Percentiles rank a stretch among this genome's conserved stretches.
These are phyloP conservation scores for Talaromyces sp. DNA, from an alignment of 2,329 filamentous ascomycete species.

Conservation along the genomic window DNA sequence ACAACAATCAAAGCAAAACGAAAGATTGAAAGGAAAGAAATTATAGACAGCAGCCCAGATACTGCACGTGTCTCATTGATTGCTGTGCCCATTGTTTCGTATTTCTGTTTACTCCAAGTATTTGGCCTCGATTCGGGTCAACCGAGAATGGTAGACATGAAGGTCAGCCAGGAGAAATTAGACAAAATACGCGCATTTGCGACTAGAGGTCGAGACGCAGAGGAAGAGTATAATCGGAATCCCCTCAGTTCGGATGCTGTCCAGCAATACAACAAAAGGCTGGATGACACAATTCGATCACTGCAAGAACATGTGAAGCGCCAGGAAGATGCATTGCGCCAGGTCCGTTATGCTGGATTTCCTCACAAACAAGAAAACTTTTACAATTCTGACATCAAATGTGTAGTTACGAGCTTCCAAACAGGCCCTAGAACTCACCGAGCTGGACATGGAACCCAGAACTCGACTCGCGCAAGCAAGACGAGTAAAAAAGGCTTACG, in stretches of 20 bases:
- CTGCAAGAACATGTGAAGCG: slow-evolving; percentile 52
- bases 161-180: slow-evolving; percentile 25
- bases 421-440: slow-evolving; percentile 22
- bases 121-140: background rate
- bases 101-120: background rate
- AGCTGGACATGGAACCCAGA: slow-evolving; percentile 22
- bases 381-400: slow-evolving; percentile 12
- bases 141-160: slow-evolving; percentile 18
- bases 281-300: slow-evolving; percentile 64
- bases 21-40: background rate
- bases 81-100: background rate
- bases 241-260: slow-evolving; percentile 22
- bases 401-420: slow-evolving; percentile 28
- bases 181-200: slow-evolving; percentile 30
- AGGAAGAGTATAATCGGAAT: slow-evolving; percentile 25
- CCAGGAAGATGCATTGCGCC: slow-evolving; percentile 43
- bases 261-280: slow-evolving; percentile 29
- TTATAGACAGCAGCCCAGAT: background rate
- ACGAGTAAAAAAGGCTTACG: slow-evolving; percentile 60
- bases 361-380: background rate
- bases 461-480: slow-evolving; percentile 42
- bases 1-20: background rate
- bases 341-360: slow-evolving; percentile 25
- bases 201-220: slow-evolving; percentile 27
- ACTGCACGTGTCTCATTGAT: background rate